Evolutionary conservation across 371 early-diverging fungal genomes (phyloP).

Genomic region (Lichtheimia hyalospora): DNA sequence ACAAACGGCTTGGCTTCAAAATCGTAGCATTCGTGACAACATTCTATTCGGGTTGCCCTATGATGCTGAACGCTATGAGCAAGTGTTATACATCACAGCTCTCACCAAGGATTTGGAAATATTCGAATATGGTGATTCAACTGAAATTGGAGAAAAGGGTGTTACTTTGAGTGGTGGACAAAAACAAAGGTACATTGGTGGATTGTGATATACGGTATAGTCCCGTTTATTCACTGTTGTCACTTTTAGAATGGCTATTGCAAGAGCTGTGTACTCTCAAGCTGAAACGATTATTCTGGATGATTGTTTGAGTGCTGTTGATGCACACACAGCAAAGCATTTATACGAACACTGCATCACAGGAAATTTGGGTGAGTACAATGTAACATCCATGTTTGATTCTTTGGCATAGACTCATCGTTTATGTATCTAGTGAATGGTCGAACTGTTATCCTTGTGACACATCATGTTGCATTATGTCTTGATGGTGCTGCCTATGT

Average conservation of each 20-base stretch:
- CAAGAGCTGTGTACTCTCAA: constrained; percentile 78
- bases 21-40: constrained; percentile 79
- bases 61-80: constrained; percentile 62
- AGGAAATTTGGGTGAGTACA: constrained; percentile 39
- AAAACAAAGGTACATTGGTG: constrained; percentile 59
- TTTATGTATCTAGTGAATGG: constrained; percentile 47
- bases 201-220: background rate
- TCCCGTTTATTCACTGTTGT: background rate
- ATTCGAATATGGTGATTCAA: constrained; percentile 79
- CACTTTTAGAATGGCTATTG: constrained; percentile 59
- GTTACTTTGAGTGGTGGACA: constrained; percentile 89
- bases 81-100: constrained; percentile 69
- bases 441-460: constrained; percentile 84
- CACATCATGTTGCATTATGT: constrained; percentile 81
- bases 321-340: constrained; percentile 86
- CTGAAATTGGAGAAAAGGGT: constrained; percentile 90
- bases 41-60: constrained; percentile 79
- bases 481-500: constrained; percentile 69
- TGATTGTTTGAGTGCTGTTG: constrained; percentile 82
- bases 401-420: background rate
- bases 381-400: background rate
- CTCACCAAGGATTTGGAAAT: constrained; percentile 81
- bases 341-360: constrained; percentile 70
- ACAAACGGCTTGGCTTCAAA: constrained; percentile 86
- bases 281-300: constrained; percentile 72